Conservation (phyloP, 768 basidiomycete species). For the Phaffia tasmanica region DNA sequence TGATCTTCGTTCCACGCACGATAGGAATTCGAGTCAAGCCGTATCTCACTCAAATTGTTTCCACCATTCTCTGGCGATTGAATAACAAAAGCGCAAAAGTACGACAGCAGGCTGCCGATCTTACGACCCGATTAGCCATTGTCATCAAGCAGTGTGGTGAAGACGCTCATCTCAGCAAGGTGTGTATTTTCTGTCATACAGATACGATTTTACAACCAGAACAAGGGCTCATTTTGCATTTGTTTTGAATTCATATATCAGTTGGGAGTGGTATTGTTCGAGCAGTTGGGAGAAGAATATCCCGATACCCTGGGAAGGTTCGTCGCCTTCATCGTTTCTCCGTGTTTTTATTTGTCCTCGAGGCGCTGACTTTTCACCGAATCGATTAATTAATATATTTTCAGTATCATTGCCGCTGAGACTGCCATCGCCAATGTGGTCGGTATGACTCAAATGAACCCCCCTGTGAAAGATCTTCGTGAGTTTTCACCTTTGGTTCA, state of each 20-base stretch:
- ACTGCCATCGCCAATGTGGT: conserved; percentile 99
- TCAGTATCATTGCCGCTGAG: conserved; percentile 93
- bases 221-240: background rate
- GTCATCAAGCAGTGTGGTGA: conserved; percentile 99
- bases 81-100: conserved; percentile 99
- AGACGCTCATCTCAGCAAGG: conserved; percentile 82
- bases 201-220: background rate
- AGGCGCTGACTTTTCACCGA: background rate
- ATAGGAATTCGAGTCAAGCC: conserved; percentile 88
- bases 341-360: background rate
- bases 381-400: background rate
- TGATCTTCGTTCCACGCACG: background rate
- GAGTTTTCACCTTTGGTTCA: conserved; percentile 41
- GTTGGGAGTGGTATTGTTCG: conserved; percentile 90
- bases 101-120: conserved; percentile 95
- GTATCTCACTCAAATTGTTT: conserved; percentile 96
- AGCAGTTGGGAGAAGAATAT: conserved; percentile 98
- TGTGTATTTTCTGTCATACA: background rate
- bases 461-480: conserved; percentile 97
- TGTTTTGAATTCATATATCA: background rate
- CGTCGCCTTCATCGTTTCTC: conserved; percentile 24
- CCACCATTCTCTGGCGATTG: conserved; percentile 95
- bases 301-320: conserved; percentile 84
- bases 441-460: conserved; percentile 99
- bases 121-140: conserved; percentile 87